Conservation (phyloP, 352 stramenopile species). For the Paralagenidium karlingii region DNA sequence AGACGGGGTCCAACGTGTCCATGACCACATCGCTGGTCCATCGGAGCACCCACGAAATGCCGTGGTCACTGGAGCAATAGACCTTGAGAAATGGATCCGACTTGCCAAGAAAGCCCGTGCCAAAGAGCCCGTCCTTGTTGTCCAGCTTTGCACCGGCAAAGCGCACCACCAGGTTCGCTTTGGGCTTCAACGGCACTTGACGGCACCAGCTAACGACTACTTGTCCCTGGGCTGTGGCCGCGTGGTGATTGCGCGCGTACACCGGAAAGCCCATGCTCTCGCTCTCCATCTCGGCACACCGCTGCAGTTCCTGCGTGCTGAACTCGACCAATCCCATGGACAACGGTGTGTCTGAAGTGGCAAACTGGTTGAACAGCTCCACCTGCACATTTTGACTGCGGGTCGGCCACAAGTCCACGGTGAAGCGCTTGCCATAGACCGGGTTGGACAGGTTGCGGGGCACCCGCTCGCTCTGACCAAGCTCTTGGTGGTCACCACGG, state of each 20-base stretch:
- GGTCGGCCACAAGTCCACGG: constrained; percentile 67
- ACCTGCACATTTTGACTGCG: constrained; percentile 65
- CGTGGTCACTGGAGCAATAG: constrained; percentile 38
- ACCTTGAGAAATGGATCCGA: constrained; percentile 72
- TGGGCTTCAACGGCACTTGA: too few relatives aligned
- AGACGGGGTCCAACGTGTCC: constrained; percentile 54
- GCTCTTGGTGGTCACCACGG: too few relatives aligned
- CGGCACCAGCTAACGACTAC: constrained; percentile 42
- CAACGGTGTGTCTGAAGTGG: constrained; percentile 36
- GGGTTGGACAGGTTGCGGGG: constrained; percentile 49
- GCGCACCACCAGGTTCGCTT: constrained; percentile 55
- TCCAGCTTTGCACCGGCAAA: constrained; percentile 54
- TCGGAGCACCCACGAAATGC: constrained; percentile 53
- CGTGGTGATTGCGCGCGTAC: constrained; percentile 23
- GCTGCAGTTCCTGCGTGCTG: too few relatives aligned
- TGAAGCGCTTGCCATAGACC: constrained; percentile 51
- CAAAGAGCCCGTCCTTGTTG: constrained; percentile 72
- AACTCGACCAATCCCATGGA: constrained; percentile 55
- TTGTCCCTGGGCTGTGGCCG: constrained; percentile 44
- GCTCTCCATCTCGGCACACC: too few relatives aligned
- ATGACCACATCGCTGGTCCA: constrained; percentile 55
- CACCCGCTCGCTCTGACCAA: constrained; percentile 69
- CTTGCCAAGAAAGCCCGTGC: too few relatives aligned
- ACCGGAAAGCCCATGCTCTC: constrained; percentile 71
- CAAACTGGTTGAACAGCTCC: constrained; percentile 72